Conservation (phyloP, 108 stramenopile genomes). For the Cyclotella atomus region DNA sequence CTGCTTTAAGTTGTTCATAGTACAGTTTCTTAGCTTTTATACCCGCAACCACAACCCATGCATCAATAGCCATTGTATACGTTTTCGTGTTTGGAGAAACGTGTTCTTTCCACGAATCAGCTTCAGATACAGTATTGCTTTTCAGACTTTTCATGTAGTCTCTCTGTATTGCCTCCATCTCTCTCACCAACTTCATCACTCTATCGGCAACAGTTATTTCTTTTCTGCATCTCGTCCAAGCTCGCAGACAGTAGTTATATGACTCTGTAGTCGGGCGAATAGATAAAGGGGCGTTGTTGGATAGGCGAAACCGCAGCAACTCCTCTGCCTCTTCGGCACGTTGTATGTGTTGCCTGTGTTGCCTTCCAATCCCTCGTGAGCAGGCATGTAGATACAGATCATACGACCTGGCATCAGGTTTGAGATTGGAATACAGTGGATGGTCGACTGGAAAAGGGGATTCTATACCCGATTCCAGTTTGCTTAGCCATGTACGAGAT, state of each 20-base stretch:
- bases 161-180: slow-evolving; percentile 68
- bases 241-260: slow-evolving; percentile 78
- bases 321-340: slow-evolving; percentile 57
- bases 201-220: slow-evolving; percentile 42
- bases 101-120: slow-evolving; percentile 35
- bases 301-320: slow-evolving; percentile 45
- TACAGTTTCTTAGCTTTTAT: slow-evolving; percentile 46
- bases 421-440: slow-evolving; percentile 7
- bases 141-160: slow-evolving; percentile 26
- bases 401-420: slow-evolving; percentile 66
- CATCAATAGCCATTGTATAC: slow-evolving; percentile 78
- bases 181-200: slow-evolving; percentile 52
- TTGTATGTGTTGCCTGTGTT: slow-evolving; percentile 35
- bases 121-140: slow-evolving; percentile 49
- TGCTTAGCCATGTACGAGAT: slow-evolving; percentile 77
- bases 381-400: slow-evolving; percentile 74
- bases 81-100: slow-evolving; percentile 68
- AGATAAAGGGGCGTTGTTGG: slow-evolving; percentile 35
- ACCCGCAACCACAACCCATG: slow-evolving; percentile 58
- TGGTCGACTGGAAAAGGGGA: not conserved
- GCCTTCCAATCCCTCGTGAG: slow-evolving; percentile 62
- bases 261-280: slow-evolving; percentile 70
- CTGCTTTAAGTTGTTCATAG: slow-evolving; percentile 16
- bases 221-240: slow-evolving; percentile 73
- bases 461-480: slow-evolving; percentile 24